A percentile compares a stretch with the other conserved stretches of the same genome.
Conservation (phyloP, 768 basidiomycete genomes). For the Psilocybe subaeruginosa region DNA sequence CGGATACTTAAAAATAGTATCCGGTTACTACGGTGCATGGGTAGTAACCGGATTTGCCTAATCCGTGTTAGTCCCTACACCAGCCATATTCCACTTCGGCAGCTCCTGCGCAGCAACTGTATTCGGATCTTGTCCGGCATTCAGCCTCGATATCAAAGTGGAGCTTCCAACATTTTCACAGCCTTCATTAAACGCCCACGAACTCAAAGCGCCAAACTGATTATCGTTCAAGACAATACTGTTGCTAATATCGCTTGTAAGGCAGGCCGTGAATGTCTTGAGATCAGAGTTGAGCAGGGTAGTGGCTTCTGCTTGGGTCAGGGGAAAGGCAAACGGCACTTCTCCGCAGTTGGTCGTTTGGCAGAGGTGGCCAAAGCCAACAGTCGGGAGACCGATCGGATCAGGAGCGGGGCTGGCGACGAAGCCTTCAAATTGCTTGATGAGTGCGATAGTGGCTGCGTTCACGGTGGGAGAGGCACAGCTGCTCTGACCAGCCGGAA, state of each 20-base stretch:
- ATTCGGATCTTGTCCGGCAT: conserved; percentile 32
- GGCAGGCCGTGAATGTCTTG: conserved; percentile 24
- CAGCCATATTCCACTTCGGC: conserved; percentile 33
- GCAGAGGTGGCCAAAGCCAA: conserved; percentile 38
- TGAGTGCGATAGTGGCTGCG: conserved; percentile 27
- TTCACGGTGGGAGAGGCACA: conserved; percentile 22
- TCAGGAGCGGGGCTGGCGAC: conserved; percentile 33
- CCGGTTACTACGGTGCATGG: too few relatives aligned
- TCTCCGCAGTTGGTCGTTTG: conserved; percentile 28
- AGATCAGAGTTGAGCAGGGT: conserved; percentile 31
- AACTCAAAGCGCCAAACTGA: conserved; percentile 34
- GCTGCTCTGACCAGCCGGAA: conserved; percentile 11
- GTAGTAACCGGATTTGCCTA: too few relatives aligned
- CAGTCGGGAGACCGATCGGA: conserved; percentile 38
- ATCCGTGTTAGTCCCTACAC: too few relatives aligned
- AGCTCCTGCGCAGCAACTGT: conserved; percentile 34
- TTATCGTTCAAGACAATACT: conserved; percentile 32
- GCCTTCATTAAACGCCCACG: conserved; percentile 34
- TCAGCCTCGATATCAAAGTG: conserved; percentile 30
- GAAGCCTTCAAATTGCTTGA: conserved; percentile 35
- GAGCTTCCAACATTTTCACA: conserved; percentile 29
- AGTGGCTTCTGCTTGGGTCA: conserved; percentile 29
- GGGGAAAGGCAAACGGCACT: conserved; percentile 34
- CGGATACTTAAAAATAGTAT: too few relatives aligned
- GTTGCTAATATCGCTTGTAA: conserved; percentile 24